Evolutionary conservation across 768 basidiomycete species (phyloP).

Genomic region (Ramaria rubella): DNA sequence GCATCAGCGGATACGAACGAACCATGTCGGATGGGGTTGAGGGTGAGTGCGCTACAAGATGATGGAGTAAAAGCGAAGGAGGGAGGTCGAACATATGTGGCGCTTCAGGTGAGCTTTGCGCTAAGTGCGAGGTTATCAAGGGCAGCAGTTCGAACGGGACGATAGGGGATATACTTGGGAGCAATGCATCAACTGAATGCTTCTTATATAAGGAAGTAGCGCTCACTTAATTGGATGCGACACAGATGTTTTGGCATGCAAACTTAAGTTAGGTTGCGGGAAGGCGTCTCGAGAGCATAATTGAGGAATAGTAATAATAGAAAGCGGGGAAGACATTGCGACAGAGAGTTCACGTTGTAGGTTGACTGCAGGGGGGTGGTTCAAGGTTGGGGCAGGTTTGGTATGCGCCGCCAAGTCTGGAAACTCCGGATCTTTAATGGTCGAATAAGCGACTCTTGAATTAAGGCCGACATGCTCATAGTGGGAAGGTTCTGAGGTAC

Average conservation of each 20-base stretch:
- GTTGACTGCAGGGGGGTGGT: constrained; percentile 17
- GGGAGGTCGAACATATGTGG: constrained; percentile 44
- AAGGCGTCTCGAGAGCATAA: constrained; percentile 16
- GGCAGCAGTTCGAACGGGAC: constrained; percentile 54
- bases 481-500: not conserved
- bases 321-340: constrained; percentile 44
- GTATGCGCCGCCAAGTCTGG: not conserved
- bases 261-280: constrained; percentile 10
- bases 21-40: not conserved
- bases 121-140: constrained; percentile 40
- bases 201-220: not conserved
- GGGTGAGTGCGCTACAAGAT: constrained; percentile 11
- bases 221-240: constrained; percentile 81
- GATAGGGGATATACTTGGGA: constrained; percentile 51
- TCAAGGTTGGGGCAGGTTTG: constrained; percentile 6
- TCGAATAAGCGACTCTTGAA: too few species aligned
- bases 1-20: constrained; percentile 7
- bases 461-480: too few species aligned
- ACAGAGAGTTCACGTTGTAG: constrained; percentile 46
- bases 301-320: constrained; percentile 20
- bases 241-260: constrained; percentile 58
- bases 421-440: not conserved
- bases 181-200: not conserved
- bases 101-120: constrained; percentile 23
- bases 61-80: constrained; percentile 38